phyloP scores from a whole-genome alignment of 108 stramenopile genomes.

The Skeletonema tropicum region DNA sequence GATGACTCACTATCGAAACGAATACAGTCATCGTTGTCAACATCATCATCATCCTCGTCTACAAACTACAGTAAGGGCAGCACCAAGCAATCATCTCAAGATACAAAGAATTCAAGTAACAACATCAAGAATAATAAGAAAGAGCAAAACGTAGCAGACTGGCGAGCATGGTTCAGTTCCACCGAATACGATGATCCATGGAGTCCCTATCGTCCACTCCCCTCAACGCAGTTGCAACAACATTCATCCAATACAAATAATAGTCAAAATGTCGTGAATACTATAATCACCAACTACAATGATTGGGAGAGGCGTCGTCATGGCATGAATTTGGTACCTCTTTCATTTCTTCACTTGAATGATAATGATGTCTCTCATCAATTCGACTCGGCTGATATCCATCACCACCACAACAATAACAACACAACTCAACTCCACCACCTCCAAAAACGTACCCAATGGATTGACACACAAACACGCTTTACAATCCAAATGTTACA shows the following conservation, averaged over 20 bases:
- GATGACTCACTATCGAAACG: background rate
- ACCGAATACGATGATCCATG: slow-evolving; percentile 43
- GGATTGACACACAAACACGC: slow-evolving; percentile 38
- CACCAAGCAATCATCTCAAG: background rate
- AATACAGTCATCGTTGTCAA: background rate
- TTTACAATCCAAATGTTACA: slow-evolving; percentile 33
- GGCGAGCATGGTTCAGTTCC: slow-evolving; percentile 42
- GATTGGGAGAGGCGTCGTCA: slow-evolving; percentile 30
- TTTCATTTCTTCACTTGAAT: slow-evolving; percentile 2
- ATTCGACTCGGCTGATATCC: background rate
- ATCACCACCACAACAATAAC: background rate
- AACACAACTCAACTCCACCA: background rate
- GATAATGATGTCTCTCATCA: background rate
- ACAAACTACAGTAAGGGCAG: background rate
- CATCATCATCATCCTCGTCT: background rate
- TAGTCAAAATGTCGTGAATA: background rate
- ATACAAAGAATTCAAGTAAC: background rate
- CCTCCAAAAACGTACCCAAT: slow-evolving; percentile 4
- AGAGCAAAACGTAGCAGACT: slow-evolving; percentile 1
- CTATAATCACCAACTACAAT: background rate
- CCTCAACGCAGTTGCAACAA: background rate
- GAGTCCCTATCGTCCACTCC: slow-evolving; percentile 26
- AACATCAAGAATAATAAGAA: background rate
- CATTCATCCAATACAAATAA: background rate
- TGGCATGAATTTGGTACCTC: slow-evolving; percentile 43